phyloP scores from a whole-genome alignment of 1,284 basidiomycete species.

The Puccinia novopanici region DNA sequence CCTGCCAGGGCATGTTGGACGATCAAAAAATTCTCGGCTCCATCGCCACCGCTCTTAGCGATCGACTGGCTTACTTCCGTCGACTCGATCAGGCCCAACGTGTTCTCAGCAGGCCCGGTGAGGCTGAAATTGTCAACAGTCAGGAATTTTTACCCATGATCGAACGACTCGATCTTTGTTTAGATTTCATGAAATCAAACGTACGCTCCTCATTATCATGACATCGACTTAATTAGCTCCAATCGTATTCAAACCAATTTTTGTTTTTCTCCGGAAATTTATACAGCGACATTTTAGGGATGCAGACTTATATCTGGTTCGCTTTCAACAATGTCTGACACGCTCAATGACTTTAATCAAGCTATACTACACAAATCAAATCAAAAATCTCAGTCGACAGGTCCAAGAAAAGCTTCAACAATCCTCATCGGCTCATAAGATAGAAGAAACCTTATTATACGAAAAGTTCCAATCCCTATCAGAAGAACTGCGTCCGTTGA shows the following conservation, averaged over 20 bases:
- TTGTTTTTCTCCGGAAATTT: neutral
- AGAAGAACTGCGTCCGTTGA: slow-evolving; percentile 70
- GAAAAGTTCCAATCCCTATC: slow-evolving; percentile 78
- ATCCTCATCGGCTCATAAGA: slow-evolving; percentile 7
- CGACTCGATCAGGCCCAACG: slow-evolving; percentile 84
- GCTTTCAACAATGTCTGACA: slow-evolving; percentile 93
- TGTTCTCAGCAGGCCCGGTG: slow-evolving; percentile 87
- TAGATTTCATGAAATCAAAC: slow-evolving; percentile 79
- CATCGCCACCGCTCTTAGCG: slow-evolving; percentile 75
- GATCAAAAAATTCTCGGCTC: slow-evolving; percentile 80
- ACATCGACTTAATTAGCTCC: no score
- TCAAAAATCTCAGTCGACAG: slow-evolving; percentile 73
- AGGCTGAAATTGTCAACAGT: slow-evolving; percentile 75
- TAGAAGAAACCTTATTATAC: slow-evolving; percentile 74
- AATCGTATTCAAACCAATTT: no score
- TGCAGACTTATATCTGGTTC: slow-evolving; percentile 82
- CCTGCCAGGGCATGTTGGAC: slow-evolving; percentile 81
- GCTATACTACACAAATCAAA: slow-evolving; percentile 83
- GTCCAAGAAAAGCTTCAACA: slow-evolving; percentile 47
- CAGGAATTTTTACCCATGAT: slow-evolving; percentile 91
- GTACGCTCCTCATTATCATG: slow-evolving; percentile 63
- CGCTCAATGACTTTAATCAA: slow-evolving; percentile 93
- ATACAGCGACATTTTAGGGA: slow-evolving; percentile 79
- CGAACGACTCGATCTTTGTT: slow-evolving; percentile 81
- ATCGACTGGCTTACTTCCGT: slow-evolving; percentile 81